A percentile compares a stretch with the other conserved stretches of the same genome.
Evolutionary conservation across 164 flowering plant genomes (phyloP).

Genomic region (Vitis labrusca): DNA sequence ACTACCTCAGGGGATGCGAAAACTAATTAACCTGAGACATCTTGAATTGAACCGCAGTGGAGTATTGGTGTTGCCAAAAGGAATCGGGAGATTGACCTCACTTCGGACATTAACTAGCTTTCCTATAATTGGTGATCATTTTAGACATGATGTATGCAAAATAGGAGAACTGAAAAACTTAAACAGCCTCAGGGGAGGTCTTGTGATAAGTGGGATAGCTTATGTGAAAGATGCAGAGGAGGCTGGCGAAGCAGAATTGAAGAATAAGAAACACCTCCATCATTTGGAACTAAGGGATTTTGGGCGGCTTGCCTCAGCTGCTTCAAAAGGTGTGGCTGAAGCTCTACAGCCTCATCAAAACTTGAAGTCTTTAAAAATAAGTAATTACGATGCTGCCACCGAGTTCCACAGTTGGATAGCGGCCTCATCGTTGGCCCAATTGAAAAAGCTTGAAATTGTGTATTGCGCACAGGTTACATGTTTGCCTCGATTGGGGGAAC

Average conservation of each 20-base stretch:
- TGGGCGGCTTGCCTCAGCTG: not conserved
- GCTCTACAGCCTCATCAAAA: conserved; percentile 14
- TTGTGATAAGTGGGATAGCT: conserved; percentile 3
- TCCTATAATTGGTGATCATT: not conserved
- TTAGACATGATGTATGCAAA: not conserved
- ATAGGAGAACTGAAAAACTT: conserved; percentile 13
- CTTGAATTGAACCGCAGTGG: not conserved
- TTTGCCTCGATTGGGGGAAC: no score
- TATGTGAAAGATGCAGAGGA: conserved; percentile 8
- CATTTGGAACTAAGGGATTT: not conserved
- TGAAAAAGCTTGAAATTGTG: no score
- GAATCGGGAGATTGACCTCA: conserved; percentile 6
- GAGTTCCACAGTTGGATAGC: conserved; percentile 10
- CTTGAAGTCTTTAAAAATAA: not conserved
- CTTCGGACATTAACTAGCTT: conserved; percentile 3
- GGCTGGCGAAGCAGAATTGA: conserved; percentile 11
- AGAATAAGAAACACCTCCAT: not conserved
- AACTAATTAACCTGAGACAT: conserved; percentile 14
- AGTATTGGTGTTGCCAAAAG: conserved; percentile 9
- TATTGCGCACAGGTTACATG: no score
- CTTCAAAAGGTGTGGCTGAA: conserved; percentile 3
- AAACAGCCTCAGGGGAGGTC: conserved; percentile 6
- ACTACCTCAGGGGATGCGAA: conserved; percentile 17
- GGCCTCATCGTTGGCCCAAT: no score
- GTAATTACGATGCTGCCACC: not conserved